Conservation (phyloP, 441 rosid genomes). For the Raphanus hybrid region DNA sequence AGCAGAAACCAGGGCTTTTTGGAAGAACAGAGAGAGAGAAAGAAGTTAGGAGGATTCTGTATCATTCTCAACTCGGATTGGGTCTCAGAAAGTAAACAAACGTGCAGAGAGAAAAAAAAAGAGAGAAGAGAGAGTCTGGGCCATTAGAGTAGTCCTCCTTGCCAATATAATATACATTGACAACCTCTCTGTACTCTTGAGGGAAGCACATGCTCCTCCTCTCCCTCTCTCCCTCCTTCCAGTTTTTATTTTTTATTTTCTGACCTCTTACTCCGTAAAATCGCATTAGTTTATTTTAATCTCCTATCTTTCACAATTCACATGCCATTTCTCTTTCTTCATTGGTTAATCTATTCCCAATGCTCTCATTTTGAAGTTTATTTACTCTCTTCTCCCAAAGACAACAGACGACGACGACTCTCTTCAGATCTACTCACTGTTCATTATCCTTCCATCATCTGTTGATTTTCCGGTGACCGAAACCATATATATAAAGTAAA, state of each 20-base stretch:
- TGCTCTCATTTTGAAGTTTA: constrained; percentile 46
- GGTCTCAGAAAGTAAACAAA: constrained; percentile 39
- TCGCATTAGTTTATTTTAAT: constrained; percentile 18
- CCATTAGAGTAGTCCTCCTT: constrained; percentile 28
- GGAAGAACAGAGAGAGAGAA: neutral
- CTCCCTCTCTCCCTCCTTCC: constrained; percentile 47
- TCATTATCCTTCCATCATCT: constrained; percentile 33
- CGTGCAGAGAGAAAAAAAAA: constrained; percentile 19
- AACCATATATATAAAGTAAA: constrained; percentile 38
- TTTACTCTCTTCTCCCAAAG: constrained; percentile 45
- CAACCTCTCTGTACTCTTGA: constrained; percentile 52
- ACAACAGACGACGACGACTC: neutral
- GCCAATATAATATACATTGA: constrained; percentile 58
- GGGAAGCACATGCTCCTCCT: constrained; percentile 59
- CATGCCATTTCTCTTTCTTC: constrained; percentile 49
- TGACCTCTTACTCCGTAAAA: constrained; percentile 36
- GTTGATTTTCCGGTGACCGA: constrained; percentile 38
- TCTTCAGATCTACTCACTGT: constrained; percentile 58
- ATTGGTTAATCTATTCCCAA: constrained; percentile 40
- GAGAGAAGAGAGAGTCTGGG: constrained; percentile 23
- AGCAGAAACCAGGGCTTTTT: neutral
- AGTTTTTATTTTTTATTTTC: neutral
- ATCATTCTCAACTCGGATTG: constrained; percentile 38
- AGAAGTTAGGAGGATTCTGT: constrained; percentile 4
- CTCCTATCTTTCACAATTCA: constrained; percentile 46